Conservation (phyloP, 1,139 yeast genomes). For the Suhomyces terraborum region DNA sequence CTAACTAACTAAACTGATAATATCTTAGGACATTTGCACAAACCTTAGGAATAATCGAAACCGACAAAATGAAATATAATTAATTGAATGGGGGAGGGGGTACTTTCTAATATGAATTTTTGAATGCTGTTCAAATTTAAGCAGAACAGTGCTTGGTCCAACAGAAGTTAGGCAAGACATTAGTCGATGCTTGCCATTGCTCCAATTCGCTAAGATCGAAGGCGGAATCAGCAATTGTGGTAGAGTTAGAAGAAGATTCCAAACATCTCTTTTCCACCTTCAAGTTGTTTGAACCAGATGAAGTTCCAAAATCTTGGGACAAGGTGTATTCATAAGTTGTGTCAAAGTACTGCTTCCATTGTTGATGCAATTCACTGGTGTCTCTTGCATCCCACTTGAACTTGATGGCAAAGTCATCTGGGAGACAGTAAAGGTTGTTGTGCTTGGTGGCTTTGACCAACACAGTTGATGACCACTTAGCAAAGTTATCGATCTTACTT, state of each 20-base stretch:
- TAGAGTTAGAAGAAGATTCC: conserved; percentile 15
- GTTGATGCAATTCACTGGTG: conserved; percentile 17
- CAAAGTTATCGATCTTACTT: conserved; percentile 26
- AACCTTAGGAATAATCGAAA: conserved; percentile 6
- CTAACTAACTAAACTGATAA: conserved; percentile 15
- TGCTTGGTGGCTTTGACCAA: conserved; percentile 28
- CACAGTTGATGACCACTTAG: conserved; percentile 24
- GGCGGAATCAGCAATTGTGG: conserved; percentile 20
- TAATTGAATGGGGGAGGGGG: not conserved
- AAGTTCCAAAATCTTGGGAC: conserved; percentile 15
- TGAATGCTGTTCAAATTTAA: conserved; percentile 4
- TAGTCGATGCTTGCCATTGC: conserved; percentile 21
- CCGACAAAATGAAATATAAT: conserved; percentile 2
- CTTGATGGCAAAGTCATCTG: conserved; percentile 31
- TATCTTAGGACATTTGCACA: conserved; percentile 7
- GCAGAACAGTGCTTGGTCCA: conserved; percentile 21
- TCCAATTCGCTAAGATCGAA: conserved; percentile 21
- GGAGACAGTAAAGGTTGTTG: conserved; percentile 33
- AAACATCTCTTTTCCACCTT: conserved; percentile 13
- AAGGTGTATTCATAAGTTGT: conserved; percentile 22
- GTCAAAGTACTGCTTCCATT: conserved; percentile 23
- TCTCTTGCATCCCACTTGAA: conserved; percentile 23
- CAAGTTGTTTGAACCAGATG: conserved; percentile 9
- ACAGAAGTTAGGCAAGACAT: conserved; percentile 34
- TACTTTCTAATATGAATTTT: too few relatives aligned